phyloP scores from a whole-genome alignment of 1,284 basidiomycete genomes.

The Phenoliferia sp. region DNA sequence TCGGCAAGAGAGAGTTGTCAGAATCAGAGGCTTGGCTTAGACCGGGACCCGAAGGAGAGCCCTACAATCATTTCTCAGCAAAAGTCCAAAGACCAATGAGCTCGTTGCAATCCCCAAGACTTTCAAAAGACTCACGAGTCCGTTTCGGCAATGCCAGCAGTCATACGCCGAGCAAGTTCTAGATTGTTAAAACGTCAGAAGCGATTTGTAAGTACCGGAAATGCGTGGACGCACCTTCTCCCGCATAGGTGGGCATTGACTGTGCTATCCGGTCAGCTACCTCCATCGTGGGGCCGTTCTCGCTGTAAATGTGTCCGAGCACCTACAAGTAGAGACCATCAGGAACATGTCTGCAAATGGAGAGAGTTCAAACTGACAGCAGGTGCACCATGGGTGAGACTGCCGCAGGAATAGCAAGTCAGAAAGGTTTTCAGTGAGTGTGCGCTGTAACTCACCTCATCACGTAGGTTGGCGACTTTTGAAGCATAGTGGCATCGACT shows the following conservation, averaged over 20 bases:
- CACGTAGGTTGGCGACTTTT: conserved; percentile 44
- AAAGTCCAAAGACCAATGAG: not conserved
- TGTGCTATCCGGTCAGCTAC: not conserved
- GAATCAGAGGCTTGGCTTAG: not conserved
- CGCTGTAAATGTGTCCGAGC: not conserved
- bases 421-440: not conserved
- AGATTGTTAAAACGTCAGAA: not conserved
- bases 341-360: not conserved
- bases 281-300: not conserved
- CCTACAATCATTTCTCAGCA: not conserved
- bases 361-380: not conserved
- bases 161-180: not conserved
- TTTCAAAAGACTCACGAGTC: not conserved
- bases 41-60: not conserved
- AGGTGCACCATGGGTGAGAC: conserved; percentile 34
- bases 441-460: conserved; percentile 20
- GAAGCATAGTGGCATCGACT: conserved; percentile 37
- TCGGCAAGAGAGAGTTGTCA: too few relatives aligned
- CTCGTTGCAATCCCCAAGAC: not conserved
- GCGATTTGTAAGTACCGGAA: conserved; percentile 34
- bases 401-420: conserved; percentile 1
- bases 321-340: not conserved
- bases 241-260: not conserved
- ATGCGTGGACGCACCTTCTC: not conserved
- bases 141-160: not conserved